phyloP scores from a whole-genome alignment of 768 basidiomycete genomes.

The Pilatotrama ljubarskyi region DNA sequence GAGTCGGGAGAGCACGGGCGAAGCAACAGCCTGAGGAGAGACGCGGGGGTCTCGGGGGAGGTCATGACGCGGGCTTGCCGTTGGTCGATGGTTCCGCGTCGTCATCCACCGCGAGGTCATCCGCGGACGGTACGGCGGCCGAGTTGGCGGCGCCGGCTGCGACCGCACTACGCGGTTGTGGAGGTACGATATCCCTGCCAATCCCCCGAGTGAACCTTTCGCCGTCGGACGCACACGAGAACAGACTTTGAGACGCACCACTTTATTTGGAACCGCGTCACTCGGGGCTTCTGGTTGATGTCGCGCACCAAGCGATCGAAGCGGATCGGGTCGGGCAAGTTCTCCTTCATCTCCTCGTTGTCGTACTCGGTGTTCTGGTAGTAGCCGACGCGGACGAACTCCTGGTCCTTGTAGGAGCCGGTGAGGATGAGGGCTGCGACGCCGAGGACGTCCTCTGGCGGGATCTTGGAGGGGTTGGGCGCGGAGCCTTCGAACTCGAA shows the following conservation, averaged over 20 bases:
- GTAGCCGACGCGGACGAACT: conserved; percentile 99
- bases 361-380: conserved; percentile 99
- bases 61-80: conserved; percentile 23
- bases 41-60: not conserved
- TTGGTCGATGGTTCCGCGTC: conserved; percentile 22
- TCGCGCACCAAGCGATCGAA: conserved; percentile 84
- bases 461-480: conserved; percentile 83
- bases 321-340: conserved; percentile 63
- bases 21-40: not conserved
- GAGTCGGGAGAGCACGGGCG: not conserved
- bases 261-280: conserved; percentile 90
- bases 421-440: conserved; percentile 97
- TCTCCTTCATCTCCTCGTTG: conserved; percentile 85
- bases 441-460: conserved; percentile 87
- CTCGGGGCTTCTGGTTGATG: conserved; percentile 88
- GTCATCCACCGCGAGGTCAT: conserved; percentile 54
- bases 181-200: conserved; percentile 65
- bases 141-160: conserved; percentile 67
- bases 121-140: conserved; percentile 72
- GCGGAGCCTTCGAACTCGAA: conserved; percentile 94
- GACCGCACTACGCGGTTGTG: conserved; percentile 40
- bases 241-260: conserved; percentile 51
- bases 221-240: not conserved
- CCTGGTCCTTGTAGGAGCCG: conserved; percentile 93
- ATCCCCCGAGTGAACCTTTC: not conserved